Percentiles rank a stretch among this genome's conserved stretches.
Conservation (phyloP, 805 yeast species). For the Sugiyamaella chiloensis region DNA sequence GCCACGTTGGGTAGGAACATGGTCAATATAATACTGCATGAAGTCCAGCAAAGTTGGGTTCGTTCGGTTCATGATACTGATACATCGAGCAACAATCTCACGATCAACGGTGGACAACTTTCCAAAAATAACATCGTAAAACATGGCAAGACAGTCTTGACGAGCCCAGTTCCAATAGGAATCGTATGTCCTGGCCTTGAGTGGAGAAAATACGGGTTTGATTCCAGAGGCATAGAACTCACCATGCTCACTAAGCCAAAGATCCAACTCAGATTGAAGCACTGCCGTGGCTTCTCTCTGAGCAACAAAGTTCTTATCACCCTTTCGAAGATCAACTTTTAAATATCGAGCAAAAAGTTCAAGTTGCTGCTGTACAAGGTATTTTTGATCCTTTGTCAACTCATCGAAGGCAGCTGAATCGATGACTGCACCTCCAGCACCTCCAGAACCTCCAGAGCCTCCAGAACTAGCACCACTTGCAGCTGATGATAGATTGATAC, state of each 20-base stretch:
- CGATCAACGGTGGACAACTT: slow-evolving; percentile 86
- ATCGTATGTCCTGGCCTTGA: slow-evolving; percentile 94
- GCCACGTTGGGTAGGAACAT: slow-evolving; percentile 80
- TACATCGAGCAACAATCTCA: slow-evolving; percentile 94
- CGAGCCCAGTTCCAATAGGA: slow-evolving; percentile 99
- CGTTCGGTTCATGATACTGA: slow-evolving; percentile 95
- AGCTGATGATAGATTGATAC: slow-evolving; percentile 70
- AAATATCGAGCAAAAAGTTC: slow-evolving; percentile 94
- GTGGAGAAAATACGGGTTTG: slow-evolving; percentile 81
- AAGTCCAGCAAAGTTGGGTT: slow-evolving; percentile 90
- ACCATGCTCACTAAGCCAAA: slow-evolving; percentile 89
- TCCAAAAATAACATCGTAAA: slow-evolving; percentile 94
- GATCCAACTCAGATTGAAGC: slow-evolving; percentile 86
- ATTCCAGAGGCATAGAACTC: slow-evolving; percentile 92
- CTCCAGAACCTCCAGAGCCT: slow-evolving; percentile 47
- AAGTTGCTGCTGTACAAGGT: slow-evolving; percentile 72
- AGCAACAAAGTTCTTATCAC: slow-evolving; percentile 76
- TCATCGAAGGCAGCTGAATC: slow-evolving; percentile 95
- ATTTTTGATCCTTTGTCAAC: slow-evolving; percentile 65
- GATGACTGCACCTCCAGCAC: slow-evolving; percentile 71
- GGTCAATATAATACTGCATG: slow-evolving; percentile 92
- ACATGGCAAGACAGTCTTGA: slow-evolving; percentile 91
- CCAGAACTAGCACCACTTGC: slow-evolving; percentile 54
- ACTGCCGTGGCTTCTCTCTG: slow-evolving; percentile 82
- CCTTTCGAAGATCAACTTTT: slow-evolving; percentile 86